Evolutionary conservation across 2,329 filamentous ascomycete species (phyloP), one percentile per base, ranked within the genome.

Genomic region (Apiospora rasikravindrae): DNA sequence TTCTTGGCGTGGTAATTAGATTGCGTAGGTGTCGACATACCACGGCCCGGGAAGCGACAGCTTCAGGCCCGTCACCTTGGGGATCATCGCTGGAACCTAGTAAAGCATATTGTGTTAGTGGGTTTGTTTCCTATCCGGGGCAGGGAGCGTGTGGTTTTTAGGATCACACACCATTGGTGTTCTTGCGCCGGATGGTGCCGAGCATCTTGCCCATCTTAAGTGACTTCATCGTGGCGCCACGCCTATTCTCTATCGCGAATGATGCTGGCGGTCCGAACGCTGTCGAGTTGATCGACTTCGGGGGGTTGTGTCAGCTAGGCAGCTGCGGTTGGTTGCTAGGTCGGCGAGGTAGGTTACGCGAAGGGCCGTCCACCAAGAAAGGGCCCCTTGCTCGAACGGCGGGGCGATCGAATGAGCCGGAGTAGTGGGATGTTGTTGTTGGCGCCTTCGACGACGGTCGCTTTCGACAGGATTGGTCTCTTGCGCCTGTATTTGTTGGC

Each of bases 1-100:
- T 24, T 6, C 19, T 64, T 10, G 33, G 33, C 19, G 33, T 40
- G n/a, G 7, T 16, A 33, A 24, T 40, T 16, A 29, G 10, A 11
- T 26, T 7, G 37, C 2, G 40, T 44, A 37, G 19, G 10, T n/a
- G n/a, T 29, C 49, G 68, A 83, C 89, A 80, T 88, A 93, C 91
- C 82, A 94, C 91, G 79, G 86, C 91, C 77, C 89, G 88, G 69
- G 86, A 82, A 64, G 90, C 92, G 78, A 89, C 91, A 73, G 86
- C 89, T 82, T 94, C 92, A 71, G 92, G 93, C 19, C 89, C 89
- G 77, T 92, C 90, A 73, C 71, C 51, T 73, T 74, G 69, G 71
- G 71, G 66, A 61, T 69, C 70, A 51, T 64, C 57, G 33, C 33
- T 19, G 40, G 57, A 2, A 33, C 57, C 29, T 67, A 42, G 70